Evolutionary conservation across 176 grass and related monocot species (phyloP).

Genomic region (Hsuehochloa calcarea): DNA sequence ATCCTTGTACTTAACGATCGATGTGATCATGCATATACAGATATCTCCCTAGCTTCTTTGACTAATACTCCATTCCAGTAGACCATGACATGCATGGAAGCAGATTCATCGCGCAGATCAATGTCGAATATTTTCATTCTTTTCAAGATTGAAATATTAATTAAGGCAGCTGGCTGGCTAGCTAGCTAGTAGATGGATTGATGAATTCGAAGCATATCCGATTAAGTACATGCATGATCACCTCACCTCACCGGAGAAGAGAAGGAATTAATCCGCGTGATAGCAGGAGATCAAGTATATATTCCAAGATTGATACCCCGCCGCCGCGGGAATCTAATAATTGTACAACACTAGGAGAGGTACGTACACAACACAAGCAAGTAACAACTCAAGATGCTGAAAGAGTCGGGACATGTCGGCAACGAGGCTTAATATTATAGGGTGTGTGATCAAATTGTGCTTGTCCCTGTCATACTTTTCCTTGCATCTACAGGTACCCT

Average conservation of each 20-base stretch:
- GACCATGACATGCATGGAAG: background rate
- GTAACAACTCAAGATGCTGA: background rate
- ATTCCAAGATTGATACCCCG: background rate
- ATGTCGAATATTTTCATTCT: background rate
- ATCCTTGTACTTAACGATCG: background rate
- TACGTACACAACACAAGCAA: background rate
- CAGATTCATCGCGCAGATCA: background rate
- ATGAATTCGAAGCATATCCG: background rate
- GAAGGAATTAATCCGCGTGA: background rate
- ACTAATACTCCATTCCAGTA: no score
- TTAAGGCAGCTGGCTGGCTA: no score
- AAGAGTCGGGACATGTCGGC: background rate
- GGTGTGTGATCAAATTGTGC: background rate
- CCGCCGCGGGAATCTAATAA: background rate
- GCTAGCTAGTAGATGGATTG: background rate
- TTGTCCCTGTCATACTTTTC: background rate
- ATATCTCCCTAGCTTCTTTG: no score
- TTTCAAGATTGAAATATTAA: background rate
- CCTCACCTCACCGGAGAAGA: background rate
- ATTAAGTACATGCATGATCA: background rate
- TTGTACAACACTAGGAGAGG: background rate
- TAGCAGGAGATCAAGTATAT: background rate
- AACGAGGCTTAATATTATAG: no score
- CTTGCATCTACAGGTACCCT: background rate
- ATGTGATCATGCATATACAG: background rate